Evolutionary conservation across 371 early-diverging fungal species (phyloP), one percentile per base, ranked within the genome.

Genomic region (Mucor plumbeus): DNA sequence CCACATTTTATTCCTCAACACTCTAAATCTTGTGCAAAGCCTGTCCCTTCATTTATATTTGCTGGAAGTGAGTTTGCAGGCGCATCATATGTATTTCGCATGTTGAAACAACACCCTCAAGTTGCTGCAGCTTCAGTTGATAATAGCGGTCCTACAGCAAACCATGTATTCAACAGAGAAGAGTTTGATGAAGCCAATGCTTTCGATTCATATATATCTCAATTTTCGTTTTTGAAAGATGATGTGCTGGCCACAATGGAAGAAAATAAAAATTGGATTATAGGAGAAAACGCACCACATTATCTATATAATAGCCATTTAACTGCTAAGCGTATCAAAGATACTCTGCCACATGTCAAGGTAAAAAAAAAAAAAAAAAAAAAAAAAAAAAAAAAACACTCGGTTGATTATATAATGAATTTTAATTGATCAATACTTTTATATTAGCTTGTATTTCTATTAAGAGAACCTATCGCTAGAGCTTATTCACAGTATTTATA

Each of bases 31-130:
- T 86, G 86, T 50, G 84, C 84, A 60, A 86, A 83, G 59, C 79
- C 81, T 41, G 78, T 86, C 7, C 86, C 86, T 17, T 83, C 85
- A 36, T 86, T 86, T 64, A 86, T 86, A 68, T 76, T 86, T 75
- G 86, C 86, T 48, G 86, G 86, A 40, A 80, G 83, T 19, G 86
- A 86, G 58, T 70, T 78, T 31, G 75, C 81, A 47, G 86, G 82
- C 2, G 76, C 82, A 31, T 59, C 71, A 3, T 83, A 77, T 39
- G 75, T 84, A 19, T 86, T 84, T 62, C 75, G 78, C 47, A 73
- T 76, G 17, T 64, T 86, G 50, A 75, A 71, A 21, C 72, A 79
- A 7, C 86, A 86, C 57, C 86, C 86, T 0, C 86, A 86, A 65
- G 77, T 86, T 3, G 73, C 78, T 53, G 64, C 75, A 9, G 73